Base-by-base conservation (phyloP, 495 filamentous ascomycete species). In the Lasiosphaeriaceae sp. region DNA sequence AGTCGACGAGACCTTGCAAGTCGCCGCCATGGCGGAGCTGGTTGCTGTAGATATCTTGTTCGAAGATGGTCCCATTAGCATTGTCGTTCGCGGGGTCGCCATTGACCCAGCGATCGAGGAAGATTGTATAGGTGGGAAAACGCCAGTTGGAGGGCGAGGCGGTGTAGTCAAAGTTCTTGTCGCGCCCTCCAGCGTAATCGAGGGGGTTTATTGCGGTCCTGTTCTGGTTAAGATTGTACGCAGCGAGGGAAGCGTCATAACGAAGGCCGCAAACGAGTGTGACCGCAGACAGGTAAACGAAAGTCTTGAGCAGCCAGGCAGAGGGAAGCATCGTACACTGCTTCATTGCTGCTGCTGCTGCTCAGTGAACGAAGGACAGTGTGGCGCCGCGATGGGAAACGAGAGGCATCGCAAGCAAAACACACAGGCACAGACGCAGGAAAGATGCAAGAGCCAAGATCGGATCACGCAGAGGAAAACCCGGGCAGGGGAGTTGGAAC, bases 21-120 rank as follows among this genome's bases (percentile, higher is more conserved):
- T 90, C 86, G 46, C 86, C 86, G n/a, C 86, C 86, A 73, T 86
- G 80, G 7, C 86, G 81, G 62, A 89, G 77, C 64, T 88, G 85
- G 52, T 80, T 90, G 41, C 77, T 80, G 47, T 72, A 74, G 16
- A 82, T 56, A 63, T 89, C 86, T 64, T 87, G 84, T 63, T 90
- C 86, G 60, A 82, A 89, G 9, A 78, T 56, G 0, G 85, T 88
- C 1, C 80, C 83, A 65, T 89, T 89, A 19, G 79, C 76, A 61
- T 88, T 81, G 60, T 89, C 84, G 62, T 89, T 89, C 0, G 78
- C 75, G 1, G 86, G 86, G 54, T 89, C 82, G 7, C 86, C 86
- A 59, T 89, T 87, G 48, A 83, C 86, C 56, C 83, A 87, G 34
- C 85, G 74, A 64, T 89, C 86, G 8, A 88, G 72, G 55, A 87